Percentiles rank a stretch among this genome's conserved stretches.
Conservation (phyloP, 1,284 basidiomycete genomes). For the Sanguinoderma infundibulare region DNA sequence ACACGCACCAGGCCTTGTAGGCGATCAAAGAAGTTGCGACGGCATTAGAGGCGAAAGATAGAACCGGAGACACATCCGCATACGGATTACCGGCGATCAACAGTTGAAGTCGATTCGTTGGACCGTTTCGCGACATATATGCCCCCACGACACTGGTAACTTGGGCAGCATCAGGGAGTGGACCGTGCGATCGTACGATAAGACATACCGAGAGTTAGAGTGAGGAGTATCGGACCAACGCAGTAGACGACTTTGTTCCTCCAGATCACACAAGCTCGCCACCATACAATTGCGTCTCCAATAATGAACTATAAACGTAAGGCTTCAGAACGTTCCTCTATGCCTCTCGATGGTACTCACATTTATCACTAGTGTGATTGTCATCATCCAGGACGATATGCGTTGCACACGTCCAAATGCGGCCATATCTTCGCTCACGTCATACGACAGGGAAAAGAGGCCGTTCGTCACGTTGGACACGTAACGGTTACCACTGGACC, state of each 20-base stretch:
- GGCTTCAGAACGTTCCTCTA: not conserved
- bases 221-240: not conserved
- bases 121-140: no score
- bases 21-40: not conserved
- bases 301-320: not conserved
- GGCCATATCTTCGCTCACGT: not conserved
- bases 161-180: not conserved
- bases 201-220: not conserved
- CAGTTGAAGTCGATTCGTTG: not conserved
- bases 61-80: not conserved
- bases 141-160: not conserved
- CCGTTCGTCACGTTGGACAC: not conserved
- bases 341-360: not conserved
- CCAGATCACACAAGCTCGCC: no score
- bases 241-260: not conserved
- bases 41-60: conserved; percentile 1
- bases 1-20: conserved; percentile 2
- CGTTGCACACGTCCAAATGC: not conserved
- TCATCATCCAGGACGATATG: not conserved
- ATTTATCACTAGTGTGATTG: not conserved
- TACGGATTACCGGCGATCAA: not conserved
- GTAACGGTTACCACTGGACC: not conserved
- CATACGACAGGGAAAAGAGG: not conserved
- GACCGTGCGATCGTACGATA: no score
- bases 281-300: no score